Evolutionary conservation across 73 alveolate species (phyloP).

Genomic region (Paramecium sexaurelia): DNA sequence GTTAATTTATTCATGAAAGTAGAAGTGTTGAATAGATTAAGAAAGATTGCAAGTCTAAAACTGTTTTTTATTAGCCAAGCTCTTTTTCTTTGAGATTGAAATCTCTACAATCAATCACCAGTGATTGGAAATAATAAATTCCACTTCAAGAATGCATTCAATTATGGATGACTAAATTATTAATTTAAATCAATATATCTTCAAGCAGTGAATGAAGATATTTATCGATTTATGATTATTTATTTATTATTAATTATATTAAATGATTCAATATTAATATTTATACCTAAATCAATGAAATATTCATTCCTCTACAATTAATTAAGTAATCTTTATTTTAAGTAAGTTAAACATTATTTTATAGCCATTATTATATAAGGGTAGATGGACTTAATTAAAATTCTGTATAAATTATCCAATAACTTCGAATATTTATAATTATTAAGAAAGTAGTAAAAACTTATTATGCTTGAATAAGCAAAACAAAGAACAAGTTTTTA

Average conservation of each 20-base stretch:
- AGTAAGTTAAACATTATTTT: not conserved
- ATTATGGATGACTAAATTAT: not conserved
- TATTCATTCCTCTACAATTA: not conserved
- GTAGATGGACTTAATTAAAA: not conserved
- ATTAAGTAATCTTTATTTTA: not conserved
- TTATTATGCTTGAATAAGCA: no score
- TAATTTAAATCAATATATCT: slow-evolving; percentile 14
- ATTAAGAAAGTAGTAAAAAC: no score
- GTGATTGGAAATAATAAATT: slow-evolving; percentile 6
- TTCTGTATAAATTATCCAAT: slow-evolving; percentile 1
- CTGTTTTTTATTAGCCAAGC: not conserved
- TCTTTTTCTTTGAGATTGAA: not conserved
- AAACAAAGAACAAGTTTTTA: no score
- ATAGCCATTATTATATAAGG: not conserved
- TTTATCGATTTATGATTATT: not conserved
- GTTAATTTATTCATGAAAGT: slow-evolving; percentile 91
- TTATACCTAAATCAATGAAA: not conserved
- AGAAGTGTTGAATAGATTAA: slow-evolving; percentile 80
- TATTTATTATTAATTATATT: slow-evolving; percentile 7
- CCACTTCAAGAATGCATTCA: not conserved
- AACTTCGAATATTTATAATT: no score
- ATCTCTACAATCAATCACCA: not conserved
- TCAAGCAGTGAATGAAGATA: slow-evolving; percentile 43
- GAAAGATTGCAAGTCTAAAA: slow-evolving; percentile 9
- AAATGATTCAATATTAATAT: not conserved